Conservation (phyloP, 2,329 filamentous ascomycete genomes). For the Arthrinium puccinioides region DNA sequence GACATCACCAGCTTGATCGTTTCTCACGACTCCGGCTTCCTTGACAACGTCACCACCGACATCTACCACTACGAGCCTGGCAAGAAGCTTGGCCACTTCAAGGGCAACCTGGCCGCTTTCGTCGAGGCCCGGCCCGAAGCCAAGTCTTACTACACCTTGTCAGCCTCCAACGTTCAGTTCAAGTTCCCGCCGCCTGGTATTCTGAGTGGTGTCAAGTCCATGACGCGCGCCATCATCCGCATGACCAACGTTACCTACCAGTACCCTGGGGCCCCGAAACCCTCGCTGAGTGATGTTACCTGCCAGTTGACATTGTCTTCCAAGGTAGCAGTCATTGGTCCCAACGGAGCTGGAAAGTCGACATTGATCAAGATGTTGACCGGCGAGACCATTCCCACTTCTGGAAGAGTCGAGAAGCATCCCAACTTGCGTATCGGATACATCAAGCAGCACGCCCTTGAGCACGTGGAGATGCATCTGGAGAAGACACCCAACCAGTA, state of each 20-base stretch:
- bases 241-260: constrained; percentile 89
- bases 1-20: constrained; percentile 97
- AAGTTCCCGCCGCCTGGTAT: constrained; percentile 97
- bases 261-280: constrained; percentile 86
- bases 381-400: constrained; percentile 77
- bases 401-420: constrained; percentile 92
- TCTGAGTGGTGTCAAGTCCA: constrained; percentile 88
- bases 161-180: constrained; percentile 83
- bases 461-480: constrained; percentile 99
- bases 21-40: constrained; percentile 94
- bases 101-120: constrained; percentile 75
- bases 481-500: constrained; percentile 99
- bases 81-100: constrained; percentile 89
- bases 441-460: constrained; percentile 97
- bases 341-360: constrained; percentile 96
- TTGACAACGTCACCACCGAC: constrained; percentile 95
- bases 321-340: constrained; percentile 90
- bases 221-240: constrained; percentile 86
- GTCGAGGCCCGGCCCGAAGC: constrained; percentile 87
- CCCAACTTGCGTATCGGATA: constrained; percentile 98
- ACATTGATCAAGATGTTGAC: constrained; percentile 97
- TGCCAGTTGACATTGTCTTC: constrained; percentile 84
- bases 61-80: constrained; percentile 96
- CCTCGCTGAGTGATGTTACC: constrained; percentile 81
- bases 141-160: constrained; percentile 96